Evolutionary conservation across 441 rosid species (phyloP), one percentile per base, ranked within the genome.

Genomic region (Brassica balearica): DNA sequence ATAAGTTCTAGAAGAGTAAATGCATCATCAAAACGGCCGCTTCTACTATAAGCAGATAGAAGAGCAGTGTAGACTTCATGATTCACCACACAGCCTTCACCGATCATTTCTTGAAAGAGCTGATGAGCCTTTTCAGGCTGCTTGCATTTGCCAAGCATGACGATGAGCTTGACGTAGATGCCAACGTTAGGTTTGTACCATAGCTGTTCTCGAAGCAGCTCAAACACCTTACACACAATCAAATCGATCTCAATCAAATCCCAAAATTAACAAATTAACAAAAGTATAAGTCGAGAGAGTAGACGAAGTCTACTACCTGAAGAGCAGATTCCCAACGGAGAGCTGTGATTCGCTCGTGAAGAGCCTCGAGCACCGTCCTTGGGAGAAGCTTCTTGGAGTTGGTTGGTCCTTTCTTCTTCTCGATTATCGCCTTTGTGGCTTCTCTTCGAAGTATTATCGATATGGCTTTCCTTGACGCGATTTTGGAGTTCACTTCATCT

Each of bases 321-420:
- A 95, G 97, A 75, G 97, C 95, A 71, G 98, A 95, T 64, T 89
- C 91, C 98, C 98, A 95, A 0, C 95, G 93, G 78, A 90, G 79
- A 74, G 95, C 97, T 8, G 94, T 89, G 60, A 92, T 89, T 70
- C 97, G 77, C 53, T 95, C 98, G 65, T 88, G 90, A 76, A 95
- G 97, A 75, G 95, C 87, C 80, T 95, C 97, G 12, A 95, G 95
- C 17, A 95, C 93, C 2, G 97, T 91, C 79, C 82, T 83, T 0
- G 98, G 98, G 59, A 90, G 92, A 72, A 95, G 82, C 64, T 84
- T 90, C 85, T 89, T 90, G 8, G 98, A 92, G 83, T 85, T 89
- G 61, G 68, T 82, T 3, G 84, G 86, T 3, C 94, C 93, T 77
- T 83, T 78, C 86, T 90, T 95, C 83, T 87, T 95, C 83, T 95